phyloP scores from a whole-genome alignment of 1,284 basidiomycete genomes.

The Rhodotorula sp. region DNA sequence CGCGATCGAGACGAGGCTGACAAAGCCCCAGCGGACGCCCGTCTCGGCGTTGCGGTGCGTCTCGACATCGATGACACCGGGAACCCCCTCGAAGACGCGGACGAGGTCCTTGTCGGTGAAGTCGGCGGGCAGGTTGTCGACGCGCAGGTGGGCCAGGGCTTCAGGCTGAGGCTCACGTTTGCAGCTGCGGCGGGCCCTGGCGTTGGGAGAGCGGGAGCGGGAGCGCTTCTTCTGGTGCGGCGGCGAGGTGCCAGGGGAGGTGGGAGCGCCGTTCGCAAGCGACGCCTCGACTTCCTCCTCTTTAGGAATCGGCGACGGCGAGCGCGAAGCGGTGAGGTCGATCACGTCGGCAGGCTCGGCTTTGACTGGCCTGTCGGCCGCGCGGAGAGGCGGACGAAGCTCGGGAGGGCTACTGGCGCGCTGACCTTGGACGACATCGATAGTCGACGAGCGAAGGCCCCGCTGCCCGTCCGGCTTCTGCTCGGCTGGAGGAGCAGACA shows the following conservation, averaged over 20 bases:
- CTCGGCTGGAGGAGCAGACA: conserved; percentile 2
- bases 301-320: conserved; percentile 18
- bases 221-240: conserved; percentile 6
- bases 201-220: conserved; percentile 2
- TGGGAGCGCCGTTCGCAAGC: not conserved
- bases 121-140: conserved; percentile 18
- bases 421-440: not conserved
- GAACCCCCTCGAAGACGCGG: not conserved
- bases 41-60: not conserved
- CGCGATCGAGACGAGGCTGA: conserved; percentile 1
- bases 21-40: conserved; percentile 1
- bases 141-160: conserved; percentile 14
- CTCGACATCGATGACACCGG: conserved; percentile 10
- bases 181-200: not conserved
- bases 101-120: not conserved
- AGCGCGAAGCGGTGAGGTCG: conserved; percentile 19
- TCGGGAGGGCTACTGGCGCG: not conserved
- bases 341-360: not conserved
- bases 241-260: not conserved
- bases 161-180: not conserved
- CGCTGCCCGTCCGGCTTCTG: not conserved
- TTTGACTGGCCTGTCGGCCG: not conserved
- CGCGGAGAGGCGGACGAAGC: not conserved
- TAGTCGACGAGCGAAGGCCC: not conserved
- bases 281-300: not conserved